A percentile compares a stretch with the other conserved stretches of the same genome.
Evolutionary conservation across 1,139 yeast species (phyloP).

Genomic region (Saccharomycopsis phalli): DNA sequence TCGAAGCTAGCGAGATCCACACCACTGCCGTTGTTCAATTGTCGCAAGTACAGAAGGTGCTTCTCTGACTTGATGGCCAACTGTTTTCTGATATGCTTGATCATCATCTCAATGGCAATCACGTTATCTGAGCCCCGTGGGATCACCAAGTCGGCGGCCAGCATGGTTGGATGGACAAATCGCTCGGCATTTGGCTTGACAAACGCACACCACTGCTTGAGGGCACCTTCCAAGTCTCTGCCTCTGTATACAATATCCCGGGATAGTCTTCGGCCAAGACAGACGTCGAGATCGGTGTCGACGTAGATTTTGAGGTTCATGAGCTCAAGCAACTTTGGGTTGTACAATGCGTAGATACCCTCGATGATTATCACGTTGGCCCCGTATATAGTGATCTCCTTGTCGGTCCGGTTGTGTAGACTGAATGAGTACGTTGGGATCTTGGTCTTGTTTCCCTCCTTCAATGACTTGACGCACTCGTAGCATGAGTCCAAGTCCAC

Average conservation of each 20-base stretch:
- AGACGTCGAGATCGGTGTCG: conserved; percentile 87
- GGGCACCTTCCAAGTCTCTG: conserved; percentile 70
- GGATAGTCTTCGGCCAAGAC: conserved; percentile 78
- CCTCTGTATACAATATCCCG: conserved; percentile 85
- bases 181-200: conserved; percentile 89
- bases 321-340: conserved; percentile 55
- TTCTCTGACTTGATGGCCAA: conserved; percentile 51
- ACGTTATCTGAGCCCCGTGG: conserved; percentile 71
- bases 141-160: conserved; percentile 73
- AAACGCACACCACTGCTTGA: conserved; percentile 81
- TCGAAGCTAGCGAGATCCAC: conserved; percentile 28
- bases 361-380: conserved; percentile 90
- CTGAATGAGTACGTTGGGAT: conserved; percentile 84
- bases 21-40: conserved; percentile 36
- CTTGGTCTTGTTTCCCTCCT: conserved; percentile 46
- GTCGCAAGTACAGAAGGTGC: conserved; percentile 53
- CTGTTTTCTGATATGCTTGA: conserved; percentile 71
- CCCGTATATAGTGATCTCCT: conserved; percentile 74
- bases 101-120: conserved; percentile 71
- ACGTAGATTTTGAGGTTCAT: conserved; percentile 87
- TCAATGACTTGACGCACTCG: conserved; percentile 54
- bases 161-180: conserved; percentile 69
- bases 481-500: conserved; percentile 68
- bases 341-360: conserved; percentile 81
- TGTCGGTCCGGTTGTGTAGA: conserved; percentile 59